Conservation (phyloP, 1,139 yeast species). For the Neolecta irregularis region DNA sequence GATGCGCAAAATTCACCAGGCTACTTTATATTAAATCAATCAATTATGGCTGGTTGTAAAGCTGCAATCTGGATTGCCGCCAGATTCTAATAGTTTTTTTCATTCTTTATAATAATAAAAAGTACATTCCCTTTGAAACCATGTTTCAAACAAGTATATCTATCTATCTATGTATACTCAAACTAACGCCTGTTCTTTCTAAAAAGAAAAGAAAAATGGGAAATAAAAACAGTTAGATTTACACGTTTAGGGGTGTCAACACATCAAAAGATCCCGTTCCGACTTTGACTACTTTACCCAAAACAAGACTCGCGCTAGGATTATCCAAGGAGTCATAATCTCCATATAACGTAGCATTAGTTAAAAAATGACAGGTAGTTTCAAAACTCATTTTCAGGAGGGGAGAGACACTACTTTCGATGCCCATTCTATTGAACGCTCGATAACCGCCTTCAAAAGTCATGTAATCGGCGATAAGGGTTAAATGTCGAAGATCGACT, state of each 20-base stretch:
- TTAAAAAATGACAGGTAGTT: conserved; percentile 93
- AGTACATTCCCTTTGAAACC: too few species aligned
- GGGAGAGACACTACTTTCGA: conserved; percentile 86
- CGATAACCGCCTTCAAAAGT: conserved; percentile 94
- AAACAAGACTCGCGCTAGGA: conserved; percentile 89
- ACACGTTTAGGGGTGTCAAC: conserved; percentile 37
- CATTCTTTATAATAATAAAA: too few species aligned
- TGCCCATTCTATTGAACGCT: conserved; percentile 97
- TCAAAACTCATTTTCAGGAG: conserved; percentile 99
- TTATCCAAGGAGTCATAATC: conserved; percentile 77
- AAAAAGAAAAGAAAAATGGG: too few species aligned
- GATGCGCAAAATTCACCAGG: conserved; percentile 93
- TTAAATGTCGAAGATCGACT: conserved; percentile 87
- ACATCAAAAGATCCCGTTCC: conserved; percentile 97
- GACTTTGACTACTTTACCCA: conserved; percentile 79
- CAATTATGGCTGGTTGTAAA: conserved; percentile 61
- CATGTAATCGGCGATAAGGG: conserved; percentile 97
- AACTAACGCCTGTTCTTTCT: too few species aligned
- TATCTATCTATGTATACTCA: too few species aligned
- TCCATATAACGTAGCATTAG: conserved; percentile 88
- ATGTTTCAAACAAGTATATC: too few species aligned
- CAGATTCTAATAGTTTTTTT: too few species aligned
- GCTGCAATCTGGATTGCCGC: too few species aligned
- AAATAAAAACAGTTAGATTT: too few species aligned
- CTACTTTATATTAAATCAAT: conserved; percentile 71